phyloP scores from a whole-genome alignment of 106 monocot genomes.

The Dioscorea alata region DNA sequence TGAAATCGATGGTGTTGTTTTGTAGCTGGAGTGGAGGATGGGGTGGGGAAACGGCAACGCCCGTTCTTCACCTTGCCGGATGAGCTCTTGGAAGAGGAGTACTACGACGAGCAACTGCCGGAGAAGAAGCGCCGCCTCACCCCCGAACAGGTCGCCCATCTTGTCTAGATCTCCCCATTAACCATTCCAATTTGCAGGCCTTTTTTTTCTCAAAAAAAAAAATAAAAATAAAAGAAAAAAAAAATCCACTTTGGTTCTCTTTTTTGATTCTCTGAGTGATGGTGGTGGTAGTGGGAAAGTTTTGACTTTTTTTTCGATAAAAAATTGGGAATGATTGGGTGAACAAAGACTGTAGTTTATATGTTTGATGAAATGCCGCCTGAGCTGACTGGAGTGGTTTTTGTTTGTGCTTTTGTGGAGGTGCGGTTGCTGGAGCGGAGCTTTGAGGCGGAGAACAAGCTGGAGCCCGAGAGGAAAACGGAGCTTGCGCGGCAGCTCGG shows the following conservation, averaged over 20 bases:
- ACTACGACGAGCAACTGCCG: constrained; percentile 85
- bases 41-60: constrained; percentile 30
- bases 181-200: no score
- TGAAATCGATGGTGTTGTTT: constrained; percentile 28
- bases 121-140: constrained; percentile 97
- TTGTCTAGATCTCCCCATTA: no score
- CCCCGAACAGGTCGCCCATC: constrained; percentile 58
- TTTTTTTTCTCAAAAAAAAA: no score
- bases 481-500: constrained; percentile 79
- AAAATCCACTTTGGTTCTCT: no score
- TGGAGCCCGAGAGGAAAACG: constrained; percentile 84
- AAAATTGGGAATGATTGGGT: no score
- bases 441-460: constrained; percentile 84
- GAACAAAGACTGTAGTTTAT: no score
- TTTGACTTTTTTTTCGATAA: no score
- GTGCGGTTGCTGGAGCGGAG: constrained; percentile 71
- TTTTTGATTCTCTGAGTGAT: no score
- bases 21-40: constrained; percentile 3
- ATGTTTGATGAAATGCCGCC: no score
- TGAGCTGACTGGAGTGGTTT: no score
- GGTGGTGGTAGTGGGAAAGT: no score
- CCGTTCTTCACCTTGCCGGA: constrained; percentile 65
- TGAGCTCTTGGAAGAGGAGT: constrained; percentile 70
- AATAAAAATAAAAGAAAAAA: no score
- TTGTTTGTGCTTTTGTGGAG: constrained; percentile 11